phyloP scores from a whole-genome alignment of 2,329 filamentous ascomycete genomes.

The Pestalotiopsis sp. region DNA sequence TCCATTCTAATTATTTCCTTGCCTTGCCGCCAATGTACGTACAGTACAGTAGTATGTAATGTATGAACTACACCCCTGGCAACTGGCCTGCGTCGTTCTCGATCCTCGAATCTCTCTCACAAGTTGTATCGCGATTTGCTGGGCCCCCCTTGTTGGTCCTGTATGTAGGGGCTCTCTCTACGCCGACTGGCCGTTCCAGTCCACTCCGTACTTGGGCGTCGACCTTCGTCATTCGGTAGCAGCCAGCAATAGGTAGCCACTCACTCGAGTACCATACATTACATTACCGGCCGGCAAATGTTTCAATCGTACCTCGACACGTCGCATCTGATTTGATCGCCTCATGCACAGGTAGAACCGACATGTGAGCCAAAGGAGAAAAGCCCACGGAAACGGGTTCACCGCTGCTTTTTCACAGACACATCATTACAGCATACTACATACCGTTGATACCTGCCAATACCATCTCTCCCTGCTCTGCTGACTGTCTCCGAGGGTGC shows the following conservation, averaged over 20 bases:
- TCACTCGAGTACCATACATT: not conserved
- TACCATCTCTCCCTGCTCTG: not conserved
- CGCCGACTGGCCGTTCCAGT: not conserved
- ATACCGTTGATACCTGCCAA: not conserved
- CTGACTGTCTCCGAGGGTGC: not conserved
- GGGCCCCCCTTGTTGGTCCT: too few relatives aligned
- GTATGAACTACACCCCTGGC: too few relatives aligned
- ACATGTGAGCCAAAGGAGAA: not conserved
- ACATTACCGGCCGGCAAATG: not conserved
- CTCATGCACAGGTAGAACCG: not conserved
- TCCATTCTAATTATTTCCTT: not conserved
- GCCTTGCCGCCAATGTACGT: not conserved
- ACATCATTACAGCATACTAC: not conserved
- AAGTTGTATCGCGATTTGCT: too few relatives aligned
- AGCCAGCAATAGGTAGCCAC: not conserved
- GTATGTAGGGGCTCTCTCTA: too few relatives aligned
- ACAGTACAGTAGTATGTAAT: not conserved
- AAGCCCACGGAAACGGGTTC: not conserved
- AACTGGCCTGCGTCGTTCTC: too few relatives aligned
- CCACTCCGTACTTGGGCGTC: not conserved
- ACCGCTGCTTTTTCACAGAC: not conserved
- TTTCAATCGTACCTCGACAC: not conserved
- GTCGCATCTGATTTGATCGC: not conserved
- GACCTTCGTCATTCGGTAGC: not conserved
- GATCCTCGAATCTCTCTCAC: too few relatives aligned